Conservation (phyloP, 164 flowering plant species). For the Magnolia sinica region DNA sequence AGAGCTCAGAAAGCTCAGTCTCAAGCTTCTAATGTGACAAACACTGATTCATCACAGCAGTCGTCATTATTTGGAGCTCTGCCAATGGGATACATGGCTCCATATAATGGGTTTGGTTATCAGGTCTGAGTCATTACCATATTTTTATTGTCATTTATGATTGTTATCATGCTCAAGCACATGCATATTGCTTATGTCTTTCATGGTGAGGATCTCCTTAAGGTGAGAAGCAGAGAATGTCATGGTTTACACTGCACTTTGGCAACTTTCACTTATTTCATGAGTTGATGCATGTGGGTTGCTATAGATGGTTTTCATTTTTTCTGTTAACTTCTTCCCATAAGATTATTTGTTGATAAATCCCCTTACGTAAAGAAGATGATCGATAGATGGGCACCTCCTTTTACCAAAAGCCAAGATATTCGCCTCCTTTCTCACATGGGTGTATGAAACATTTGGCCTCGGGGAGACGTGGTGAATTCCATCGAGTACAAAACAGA, state of each 20-base stretch:
- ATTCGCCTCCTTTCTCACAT: too few relatives aligned
- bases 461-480: too few relatives aligned
- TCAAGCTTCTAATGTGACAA: conserved; percentile 46
- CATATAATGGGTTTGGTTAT: conserved; percentile 87
- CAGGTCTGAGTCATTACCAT: conserved; percentile 49
- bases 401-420: too few relatives aligned
- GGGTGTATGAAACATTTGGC: too few relatives aligned
- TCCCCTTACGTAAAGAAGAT: too few relatives aligned
- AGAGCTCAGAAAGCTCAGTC: conserved; percentile 87
- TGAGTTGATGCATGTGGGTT: background rate
- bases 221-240: background rate
- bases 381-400: too few relatives aligned
- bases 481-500: too few relatives aligned
- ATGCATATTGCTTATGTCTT: background rate
- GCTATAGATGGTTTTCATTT: background rate
- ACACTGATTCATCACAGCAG: conserved; percentile 58
- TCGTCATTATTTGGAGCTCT: conserved; percentile 83
- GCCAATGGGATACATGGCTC: conserved; percentile 78
- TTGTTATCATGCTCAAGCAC: background rate
- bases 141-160: background rate
- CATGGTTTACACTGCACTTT: background rate
- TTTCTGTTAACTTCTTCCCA: too few relatives aligned
- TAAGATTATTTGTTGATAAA: too few relatives aligned
- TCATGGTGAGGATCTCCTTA: background rate
- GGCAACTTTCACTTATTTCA: background rate